These are phyloP conservation scores for Phytophthora fragariaefolia DNA, from an alignment of 352 stramenopile species.

Conservation along the genomic window DNA sequence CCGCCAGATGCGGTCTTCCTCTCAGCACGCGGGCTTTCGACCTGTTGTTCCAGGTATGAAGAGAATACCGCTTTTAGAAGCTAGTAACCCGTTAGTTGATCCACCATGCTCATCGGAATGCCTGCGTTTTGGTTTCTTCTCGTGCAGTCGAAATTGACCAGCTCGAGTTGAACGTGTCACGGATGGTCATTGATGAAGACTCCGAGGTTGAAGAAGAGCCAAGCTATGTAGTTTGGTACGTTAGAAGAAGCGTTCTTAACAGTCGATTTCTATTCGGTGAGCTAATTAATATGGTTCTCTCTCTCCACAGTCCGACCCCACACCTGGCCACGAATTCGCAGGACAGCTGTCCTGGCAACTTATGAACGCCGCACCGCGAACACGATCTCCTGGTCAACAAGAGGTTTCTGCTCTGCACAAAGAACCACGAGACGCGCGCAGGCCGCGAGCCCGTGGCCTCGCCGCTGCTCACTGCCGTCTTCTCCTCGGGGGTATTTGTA, in stretches of 20 bases:
- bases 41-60: constrained; percentile 70
- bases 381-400: constrained; percentile 5
- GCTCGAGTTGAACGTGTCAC: constrained; percentile 38
- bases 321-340: constrained; percentile 37
- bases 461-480: constrained; percentile 7
- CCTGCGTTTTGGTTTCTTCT: constrained; percentile 6
- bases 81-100: background rate
- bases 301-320: constrained; percentile 33
- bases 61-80: background rate
- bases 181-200: constrained; percentile 43
- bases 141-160: constrained; percentile 44
- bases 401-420: constrained; percentile 29
- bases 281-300: constrained; percentile 1
- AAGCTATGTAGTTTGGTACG: constrained; percentile 47
- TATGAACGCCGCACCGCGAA: constrained; percentile 22
- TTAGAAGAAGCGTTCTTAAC: background rate
- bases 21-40: constrained; percentile 69
- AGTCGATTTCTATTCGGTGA: background rate
- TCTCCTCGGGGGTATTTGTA: constrained; percentile 41
- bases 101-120: background rate
- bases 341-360: constrained; percentile 27
- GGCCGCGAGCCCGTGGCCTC: constrained; percentile 5
- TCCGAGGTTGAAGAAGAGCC: constrained; percentile 40
- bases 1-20: constrained; percentile 75
- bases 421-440: constrained; percentile 22